A percentile compares a stretch with the other conserved stretches of the same genome.
Evolutionary conservation across 2,329 filamentous ascomycete species (phyloP).

Genomic region (Botrytis sinoallii): DNA sequence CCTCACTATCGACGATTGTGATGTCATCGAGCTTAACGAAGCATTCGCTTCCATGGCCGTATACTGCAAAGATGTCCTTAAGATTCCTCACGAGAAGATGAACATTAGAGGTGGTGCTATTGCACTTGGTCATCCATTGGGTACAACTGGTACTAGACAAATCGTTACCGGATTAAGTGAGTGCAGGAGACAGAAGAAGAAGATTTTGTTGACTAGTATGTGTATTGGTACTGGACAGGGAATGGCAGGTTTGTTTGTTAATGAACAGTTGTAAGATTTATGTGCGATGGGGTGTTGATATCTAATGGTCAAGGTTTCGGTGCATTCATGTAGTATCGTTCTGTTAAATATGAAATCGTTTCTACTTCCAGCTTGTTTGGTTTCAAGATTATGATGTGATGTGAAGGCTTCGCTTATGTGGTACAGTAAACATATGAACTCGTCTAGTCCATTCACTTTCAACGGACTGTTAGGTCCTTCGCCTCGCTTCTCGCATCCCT

Average conservation of each 20-base stretch:
- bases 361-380: not conserved
- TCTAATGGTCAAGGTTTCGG: not conserved
- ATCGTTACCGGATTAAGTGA: constrained; percentile 90
- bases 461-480: too few species aligned
- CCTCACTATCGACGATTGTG: constrained; percentile 75
- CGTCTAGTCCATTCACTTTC: too few species aligned
- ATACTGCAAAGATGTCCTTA: constrained; percentile 76
- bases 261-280: constrained; percentile 46
- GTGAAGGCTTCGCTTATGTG: too few species aligned
- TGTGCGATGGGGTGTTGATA: not conserved
- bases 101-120: constrained; percentile 81
- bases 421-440: too few species aligned
- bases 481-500: too few species aligned
- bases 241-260: constrained; percentile 65
- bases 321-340: not conserved
- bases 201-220: constrained; percentile 90
- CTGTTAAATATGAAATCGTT: not conserved
- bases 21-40: constrained; percentile 94
- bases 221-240: constrained; percentile 70
- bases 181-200: constrained; percentile 79
- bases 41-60: constrained; percentile 98
- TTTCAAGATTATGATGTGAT: not conserved
- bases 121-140: constrained; percentile 79
- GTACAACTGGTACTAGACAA: constrained; percentile 72
- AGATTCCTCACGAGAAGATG: constrained; percentile 71